Conservation (phyloP, 768 basidiomycete genomes). For the Candolleomyces eurysporus region DNA sequence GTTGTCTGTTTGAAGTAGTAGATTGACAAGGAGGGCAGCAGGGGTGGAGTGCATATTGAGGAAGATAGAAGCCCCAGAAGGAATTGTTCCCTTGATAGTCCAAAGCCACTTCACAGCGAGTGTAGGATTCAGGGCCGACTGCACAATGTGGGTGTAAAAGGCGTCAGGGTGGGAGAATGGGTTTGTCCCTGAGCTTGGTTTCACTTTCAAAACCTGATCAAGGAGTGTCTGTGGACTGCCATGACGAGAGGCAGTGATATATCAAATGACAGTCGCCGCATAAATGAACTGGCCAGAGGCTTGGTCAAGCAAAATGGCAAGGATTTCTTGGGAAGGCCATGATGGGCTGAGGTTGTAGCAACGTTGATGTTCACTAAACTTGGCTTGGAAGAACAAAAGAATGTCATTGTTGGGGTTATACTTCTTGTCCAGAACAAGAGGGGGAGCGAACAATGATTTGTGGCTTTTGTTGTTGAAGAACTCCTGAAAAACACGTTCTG, state of each 20-base stretch:
- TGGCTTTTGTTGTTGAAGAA: neutral
- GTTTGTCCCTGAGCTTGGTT: neutral
- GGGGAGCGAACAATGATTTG: too few relatives aligned
- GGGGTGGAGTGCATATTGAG: too few relatives aligned
- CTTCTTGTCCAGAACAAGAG: neutral
- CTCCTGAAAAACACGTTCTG: neutral
- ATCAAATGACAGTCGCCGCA: slow-evolving; percentile 13
- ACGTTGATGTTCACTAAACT: neutral
- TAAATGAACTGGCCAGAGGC: slow-evolving; percentile 17
- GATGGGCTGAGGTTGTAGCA: slow-evolving; percentile 3
- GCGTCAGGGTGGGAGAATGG: neutral
- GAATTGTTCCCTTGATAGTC: too few relatives aligned
- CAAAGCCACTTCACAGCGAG: neutral
- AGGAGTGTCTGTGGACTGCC: slow-evolving; percentile 11
- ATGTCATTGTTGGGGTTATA: slow-evolving; percentile 6
- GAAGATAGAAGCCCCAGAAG: too few relatives aligned
- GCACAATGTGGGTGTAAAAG: slow-evolving; percentile 1
- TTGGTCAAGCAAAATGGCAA: neutral
- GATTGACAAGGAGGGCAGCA: too few relatives aligned
- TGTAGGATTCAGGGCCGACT: neutral
- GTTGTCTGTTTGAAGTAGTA: too few relatives aligned
- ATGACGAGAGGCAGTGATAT: neutral
- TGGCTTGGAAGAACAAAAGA: neutral
- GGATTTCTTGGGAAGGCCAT: slow-evolving; percentile 2
- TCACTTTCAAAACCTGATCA: neutral